Conservation (phyloP, 2,329 filamentous ascomycete species). For the Colletotrichum cordylinicola region DNA sequence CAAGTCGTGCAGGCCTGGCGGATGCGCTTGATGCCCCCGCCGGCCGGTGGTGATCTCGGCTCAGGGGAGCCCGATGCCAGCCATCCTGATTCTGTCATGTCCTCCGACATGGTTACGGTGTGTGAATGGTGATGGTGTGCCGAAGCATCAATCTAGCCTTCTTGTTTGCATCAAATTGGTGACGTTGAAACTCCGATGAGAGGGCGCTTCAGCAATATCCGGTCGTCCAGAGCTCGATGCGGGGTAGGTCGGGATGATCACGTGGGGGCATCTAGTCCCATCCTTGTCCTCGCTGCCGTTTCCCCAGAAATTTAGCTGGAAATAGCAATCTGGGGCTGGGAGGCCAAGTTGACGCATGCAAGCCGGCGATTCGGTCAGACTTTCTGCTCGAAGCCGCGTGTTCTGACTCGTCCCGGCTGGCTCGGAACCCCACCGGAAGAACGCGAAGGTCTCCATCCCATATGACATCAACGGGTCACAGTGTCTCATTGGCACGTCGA, state of each 20-base stretch:
- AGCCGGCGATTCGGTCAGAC: neutral
- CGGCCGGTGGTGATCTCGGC: neutral
- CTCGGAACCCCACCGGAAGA: neutral
- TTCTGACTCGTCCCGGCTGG: neutral
- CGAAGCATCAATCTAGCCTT: neutral
- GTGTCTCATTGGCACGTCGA: fast-evolving
- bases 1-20: neutral
- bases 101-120: neutral
- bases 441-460: neutral
- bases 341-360: neutral
- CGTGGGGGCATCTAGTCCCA: neutral
- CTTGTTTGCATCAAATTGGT: neutral
- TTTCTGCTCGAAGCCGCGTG: neutral
- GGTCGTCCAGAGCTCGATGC: neutral
- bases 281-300: neutral
- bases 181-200: neutral
- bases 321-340: neutral
- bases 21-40: neutral
- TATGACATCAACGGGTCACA: neutral
- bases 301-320: neutral
- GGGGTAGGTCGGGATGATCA: neutral
- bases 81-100: neutral
- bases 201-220: neutral
- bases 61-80: neutral
- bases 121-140: neutral